A percentile compares a stretch with the other conserved stretches of the same genome.
These are phyloP conservation scores for Eimeria acervulina DNA, from an alignment of 169 alveolate species.

Conservation along the genomic window DNA sequence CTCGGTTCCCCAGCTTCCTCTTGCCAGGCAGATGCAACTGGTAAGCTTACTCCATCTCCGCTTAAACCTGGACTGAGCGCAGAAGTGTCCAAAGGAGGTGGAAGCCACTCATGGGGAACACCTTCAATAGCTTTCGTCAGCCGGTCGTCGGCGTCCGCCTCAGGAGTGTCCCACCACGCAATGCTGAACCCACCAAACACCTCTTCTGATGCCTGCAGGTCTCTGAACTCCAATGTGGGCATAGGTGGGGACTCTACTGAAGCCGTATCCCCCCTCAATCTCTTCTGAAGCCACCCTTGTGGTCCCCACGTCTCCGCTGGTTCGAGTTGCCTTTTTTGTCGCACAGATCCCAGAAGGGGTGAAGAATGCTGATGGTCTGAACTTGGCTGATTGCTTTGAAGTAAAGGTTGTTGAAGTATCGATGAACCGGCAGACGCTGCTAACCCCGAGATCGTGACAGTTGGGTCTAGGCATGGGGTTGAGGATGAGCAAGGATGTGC, in stretches of 20 bases:
- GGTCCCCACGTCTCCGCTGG: not conserved
- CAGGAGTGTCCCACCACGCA: not conserved
- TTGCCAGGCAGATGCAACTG: not conserved
- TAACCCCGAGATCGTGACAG: not conserved
- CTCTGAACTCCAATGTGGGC: not conserved
- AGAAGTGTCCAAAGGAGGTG: not conserved
- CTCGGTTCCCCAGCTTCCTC: not conserved
- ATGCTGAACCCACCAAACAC: not conserved
- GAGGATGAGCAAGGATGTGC: not conserved
- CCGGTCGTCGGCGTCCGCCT: not conserved
- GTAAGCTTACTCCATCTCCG: not conserved
- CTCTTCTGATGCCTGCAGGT: not conserved
- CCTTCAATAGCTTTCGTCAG: not conserved
- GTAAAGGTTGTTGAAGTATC: not conserved
- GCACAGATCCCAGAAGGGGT: not conserved
- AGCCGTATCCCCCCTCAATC: not conserved
- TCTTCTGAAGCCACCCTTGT: not conserved
- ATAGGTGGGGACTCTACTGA: not conserved
- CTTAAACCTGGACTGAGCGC: not conserved
- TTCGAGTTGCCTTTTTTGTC: not conserved
- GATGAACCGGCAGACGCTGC: not conserved
- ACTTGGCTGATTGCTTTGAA: not conserved
- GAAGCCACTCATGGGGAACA: not conserved
- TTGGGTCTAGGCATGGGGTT: not conserved
- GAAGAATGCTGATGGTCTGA: not conserved